phyloP scores from a whole-genome alignment of 352 stramenopile genomes.

The Globisporangium rhizosaccharum region DNA sequence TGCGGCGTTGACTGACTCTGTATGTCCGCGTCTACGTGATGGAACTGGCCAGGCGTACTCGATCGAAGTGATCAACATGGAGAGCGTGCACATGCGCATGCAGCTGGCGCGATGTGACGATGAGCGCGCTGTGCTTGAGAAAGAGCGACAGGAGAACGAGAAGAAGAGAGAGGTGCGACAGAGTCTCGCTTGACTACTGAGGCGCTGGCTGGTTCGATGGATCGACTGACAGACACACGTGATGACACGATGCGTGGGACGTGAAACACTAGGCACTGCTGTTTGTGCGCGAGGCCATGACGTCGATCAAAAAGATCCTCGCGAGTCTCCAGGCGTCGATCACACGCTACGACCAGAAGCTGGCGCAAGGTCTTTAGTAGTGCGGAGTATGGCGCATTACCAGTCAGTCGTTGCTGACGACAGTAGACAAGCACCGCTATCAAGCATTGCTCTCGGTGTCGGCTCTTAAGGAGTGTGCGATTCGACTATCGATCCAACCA shows the following conservation, averaged over 20 bases:
- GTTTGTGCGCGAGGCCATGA: slow-evolving; percentile 42
- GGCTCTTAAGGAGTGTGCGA: not conserved
- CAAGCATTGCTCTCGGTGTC: no score
- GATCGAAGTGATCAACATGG: slow-evolving; percentile 43
- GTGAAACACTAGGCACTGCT: slow-evolving; percentile 20
- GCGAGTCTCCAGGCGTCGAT: slow-evolving; percentile 33
- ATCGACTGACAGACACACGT: not conserved
- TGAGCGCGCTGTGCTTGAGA: slow-evolving; percentile 16
- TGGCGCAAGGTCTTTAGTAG: not conserved
- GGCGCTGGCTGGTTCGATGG: not conserved
- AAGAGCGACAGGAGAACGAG: slow-evolving; percentile 15
- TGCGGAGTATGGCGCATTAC: no score
- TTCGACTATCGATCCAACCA: not conserved
- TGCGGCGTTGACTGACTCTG: not conserved
- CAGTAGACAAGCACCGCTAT: no score
- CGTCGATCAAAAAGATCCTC: slow-evolving; percentile 41
- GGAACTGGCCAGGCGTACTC: slow-evolving; percentile 27
- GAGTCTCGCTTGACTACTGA: not conserved
- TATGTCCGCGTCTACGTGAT: not conserved
- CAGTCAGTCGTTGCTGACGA: no score
- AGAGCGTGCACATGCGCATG: slow-evolving; percentile 35
- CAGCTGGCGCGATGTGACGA: slow-evolving; percentile 16
- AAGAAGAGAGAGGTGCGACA: slow-evolving; percentile 33
- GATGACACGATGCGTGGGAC: no score
- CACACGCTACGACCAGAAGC: slow-evolving; percentile 30